Conservation (phyloP, 495 filamentous ascomycete genomes). For the Lepraria neglecta region DNA sequence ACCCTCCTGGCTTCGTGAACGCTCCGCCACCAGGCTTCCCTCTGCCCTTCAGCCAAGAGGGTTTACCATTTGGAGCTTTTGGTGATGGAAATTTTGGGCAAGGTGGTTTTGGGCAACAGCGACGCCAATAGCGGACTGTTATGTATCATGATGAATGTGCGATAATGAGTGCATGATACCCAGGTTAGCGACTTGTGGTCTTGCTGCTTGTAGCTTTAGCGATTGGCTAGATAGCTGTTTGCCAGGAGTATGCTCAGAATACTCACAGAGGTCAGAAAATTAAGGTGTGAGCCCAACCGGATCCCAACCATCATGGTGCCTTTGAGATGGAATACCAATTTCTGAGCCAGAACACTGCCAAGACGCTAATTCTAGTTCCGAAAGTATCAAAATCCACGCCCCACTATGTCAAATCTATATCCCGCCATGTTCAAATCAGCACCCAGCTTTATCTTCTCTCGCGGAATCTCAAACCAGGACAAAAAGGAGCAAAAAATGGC, state of each 20-base stretch:
- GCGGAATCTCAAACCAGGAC: no score
- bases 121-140: slow-evolving; percentile 13
- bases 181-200: slow-evolving; percentile 14
- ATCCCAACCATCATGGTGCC: no score
- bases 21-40: slow-evolving; percentile 43
- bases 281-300: not conserved
- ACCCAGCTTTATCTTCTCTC: no score
- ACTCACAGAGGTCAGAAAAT: not conserved
- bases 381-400: no score
- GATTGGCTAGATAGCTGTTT: not conserved
- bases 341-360: no score
- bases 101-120: slow-evolving; percentile 19
- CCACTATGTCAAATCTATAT: no score
- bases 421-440: no score
- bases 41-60: slow-evolving; percentile 42
- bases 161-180: slow-evolving; percentile 23
- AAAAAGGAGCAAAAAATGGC: not conserved
- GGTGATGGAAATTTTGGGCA: slow-evolving; percentile 19
- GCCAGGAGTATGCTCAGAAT: not conserved
- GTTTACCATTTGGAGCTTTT: slow-evolving; percentile 17
- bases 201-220: slow-evolving; percentile 13
- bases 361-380: no score
- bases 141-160: slow-evolving; percentile 15
- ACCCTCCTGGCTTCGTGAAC: slow-evolving; percentile 43
- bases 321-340: no score